Evolutionary conservation across 1,284 basidiomycete genomes (phyloP).

Genomic region (Trichosporon coremiiforme): DNA sequence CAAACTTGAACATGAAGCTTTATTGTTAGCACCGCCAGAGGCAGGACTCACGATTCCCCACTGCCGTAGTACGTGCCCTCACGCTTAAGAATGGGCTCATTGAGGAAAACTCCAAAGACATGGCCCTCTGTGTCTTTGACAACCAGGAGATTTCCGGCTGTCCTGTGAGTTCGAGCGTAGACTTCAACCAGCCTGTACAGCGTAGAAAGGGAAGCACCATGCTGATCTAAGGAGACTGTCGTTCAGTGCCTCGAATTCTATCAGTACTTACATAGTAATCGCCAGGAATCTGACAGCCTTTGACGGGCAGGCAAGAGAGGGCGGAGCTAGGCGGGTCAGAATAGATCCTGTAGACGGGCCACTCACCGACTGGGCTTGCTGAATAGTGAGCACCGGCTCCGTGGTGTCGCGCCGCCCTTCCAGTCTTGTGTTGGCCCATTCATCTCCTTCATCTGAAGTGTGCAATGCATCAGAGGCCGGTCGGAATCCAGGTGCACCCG

Average conservation of each 20-base stretch:
- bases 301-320: conserved; percentile 75
- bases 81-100: conserved; percentile 67
- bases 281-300: conserved; percentile 76
- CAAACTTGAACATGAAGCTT: conserved; percentile 74
- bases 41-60: conserved; percentile 74
- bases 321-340: conserved; percentile 66
- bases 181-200: conserved; percentile 69
- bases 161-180: conserved; percentile 43
- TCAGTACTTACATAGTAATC: conserved; percentile 67
- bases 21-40: not conserved
- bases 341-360: too few species aligned
- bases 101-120: conserved; percentile 78
- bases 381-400: conserved; percentile 59
- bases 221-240: conserved; percentile 78
- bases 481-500: conserved; percentile 75
- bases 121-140: conserved; percentile 66
- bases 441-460: conserved; percentile 32
- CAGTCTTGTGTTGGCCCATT: conserved; percentile 55
- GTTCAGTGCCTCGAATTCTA: conserved; percentile 3
- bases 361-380: conserved; percentile 26
- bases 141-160: conserved; percentile 62
- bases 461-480: conserved; percentile 44
- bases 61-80: conserved; percentile 74
- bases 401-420: conserved; percentile 64
- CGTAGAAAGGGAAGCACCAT: conserved; percentile 88